phyloP scores from a whole-genome alignment of 2,329 filamentous ascomycete species.

The Endoconidiophora laricicola region DNA sequence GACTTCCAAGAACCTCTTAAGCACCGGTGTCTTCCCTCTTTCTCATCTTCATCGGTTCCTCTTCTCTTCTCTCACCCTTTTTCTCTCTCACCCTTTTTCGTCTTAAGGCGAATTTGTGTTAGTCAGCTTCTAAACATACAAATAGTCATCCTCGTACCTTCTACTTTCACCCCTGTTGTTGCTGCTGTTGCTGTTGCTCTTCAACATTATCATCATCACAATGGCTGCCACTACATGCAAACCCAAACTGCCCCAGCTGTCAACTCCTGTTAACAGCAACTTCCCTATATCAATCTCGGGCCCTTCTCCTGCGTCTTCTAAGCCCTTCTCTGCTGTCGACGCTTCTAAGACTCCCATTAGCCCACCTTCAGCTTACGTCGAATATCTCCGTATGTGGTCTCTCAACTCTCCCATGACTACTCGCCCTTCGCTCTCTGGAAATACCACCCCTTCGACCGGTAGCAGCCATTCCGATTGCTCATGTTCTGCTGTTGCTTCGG shows the following conservation, averaged over 20 bases:
- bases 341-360: slow-evolving; percentile 82
- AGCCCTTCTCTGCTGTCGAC: slow-evolving; percentile 26
- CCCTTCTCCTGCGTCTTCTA: slow-evolving; percentile 47
- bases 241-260: slow-evolving; percentile 45
- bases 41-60: background rate
- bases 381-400: slow-evolving; percentile 77
- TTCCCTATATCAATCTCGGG: slow-evolving; percentile 47
- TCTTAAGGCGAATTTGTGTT: background rate
- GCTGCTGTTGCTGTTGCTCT: background rate
- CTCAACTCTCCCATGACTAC: slow-evolving; percentile 49
- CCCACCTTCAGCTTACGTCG: slow-evolving; percentile 75
- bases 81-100: slow-evolving; percentile 2
- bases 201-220: background rate
- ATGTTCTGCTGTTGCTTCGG: slow-evolving; percentile 33
- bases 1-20: slow-evolving; percentile 6
- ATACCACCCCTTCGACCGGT: slow-evolving; percentile 28
- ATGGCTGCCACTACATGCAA: slow-evolving; percentile 22
- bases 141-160: background rate
- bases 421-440: slow-evolving; percentile 33
- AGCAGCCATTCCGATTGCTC: slow-evolving; percentile 39
- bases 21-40: slow-evolving; percentile 1
- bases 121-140: too few relatives aligned
- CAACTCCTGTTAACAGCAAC: slow-evolving; percentile 44
- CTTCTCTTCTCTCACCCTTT: slow-evolving; percentile 1
- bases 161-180: background rate